phyloP scores from a whole-genome alignment of 768 basidiomycete species.

The Rhodotorula diobovata region DNA sequence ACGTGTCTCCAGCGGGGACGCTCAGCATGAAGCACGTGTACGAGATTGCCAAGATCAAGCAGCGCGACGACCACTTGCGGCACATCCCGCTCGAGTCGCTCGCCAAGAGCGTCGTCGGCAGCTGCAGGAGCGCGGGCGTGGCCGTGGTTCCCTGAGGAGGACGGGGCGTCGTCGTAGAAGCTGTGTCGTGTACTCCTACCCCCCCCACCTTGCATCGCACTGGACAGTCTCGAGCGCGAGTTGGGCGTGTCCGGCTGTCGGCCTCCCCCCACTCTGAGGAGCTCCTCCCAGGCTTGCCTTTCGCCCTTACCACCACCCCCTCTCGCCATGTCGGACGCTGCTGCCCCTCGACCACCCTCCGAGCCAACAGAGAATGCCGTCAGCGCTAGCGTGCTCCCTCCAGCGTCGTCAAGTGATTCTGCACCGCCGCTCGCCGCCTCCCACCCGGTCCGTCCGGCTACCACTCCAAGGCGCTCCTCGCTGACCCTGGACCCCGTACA shows the following conservation, averaged over 20 bases:
- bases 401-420: slow-evolving; percentile 8
- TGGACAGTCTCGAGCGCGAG: background rate
- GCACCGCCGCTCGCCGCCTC: slow-evolving; percentile 12
- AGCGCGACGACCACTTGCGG: slow-evolving; percentile 79
- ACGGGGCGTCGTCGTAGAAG: no score
- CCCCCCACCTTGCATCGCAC: background rate
- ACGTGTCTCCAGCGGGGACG: slow-evolving; percentile 55
- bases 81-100: slow-evolving; percentile 74
- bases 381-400: fast-evolving
- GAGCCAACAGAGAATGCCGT: background rate
- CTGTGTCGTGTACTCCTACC: background rate
- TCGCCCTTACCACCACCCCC: no score
- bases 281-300: background rate
- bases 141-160: slow-evolving; percentile 72
- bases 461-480: background rate
- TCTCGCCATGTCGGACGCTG: background rate
- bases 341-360: background rate
- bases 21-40: slow-evolving; percentile 94
- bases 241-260: no score
- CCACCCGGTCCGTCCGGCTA: background rate
- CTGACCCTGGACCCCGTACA: slow-evolving; percentile 11
- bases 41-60: slow-evolving; percentile 97
- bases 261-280: background rate
- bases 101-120: slow-evolving; percentile 79
- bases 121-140: slow-evolving; percentile 80